Evolutionary conservation across 148 eudicot species (phyloP).

Genomic region (Chenopodium formosanum): DNA sequence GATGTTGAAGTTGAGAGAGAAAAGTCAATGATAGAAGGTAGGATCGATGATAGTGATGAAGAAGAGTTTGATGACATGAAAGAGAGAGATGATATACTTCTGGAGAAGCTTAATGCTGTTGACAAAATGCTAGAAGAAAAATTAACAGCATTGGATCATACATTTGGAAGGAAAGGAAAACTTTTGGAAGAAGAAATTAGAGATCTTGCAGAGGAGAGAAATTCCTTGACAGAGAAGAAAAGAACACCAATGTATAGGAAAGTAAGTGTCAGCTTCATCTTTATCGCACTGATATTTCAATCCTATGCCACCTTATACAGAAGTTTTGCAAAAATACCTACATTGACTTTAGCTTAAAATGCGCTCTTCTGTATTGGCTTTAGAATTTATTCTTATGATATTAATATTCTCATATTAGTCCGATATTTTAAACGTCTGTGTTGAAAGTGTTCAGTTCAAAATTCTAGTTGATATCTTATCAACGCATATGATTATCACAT

Average conservation of each 20-base stretch:
- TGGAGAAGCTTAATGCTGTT: constrained; percentile 68
- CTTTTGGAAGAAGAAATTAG: constrained; percentile 86
- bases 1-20: constrained; percentile 47
- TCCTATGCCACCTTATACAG: neutral
- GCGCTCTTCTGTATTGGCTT: neutral
- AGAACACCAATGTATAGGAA: constrained; percentile 73
- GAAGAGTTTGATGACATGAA: constrained; percentile 85
- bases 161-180: constrained; percentile 90
- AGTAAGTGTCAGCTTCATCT: constrained; percentile 48
- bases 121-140: constrained; percentile 81
- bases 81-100: constrained; percentile 75
- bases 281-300: neutral
- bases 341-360: neutral
- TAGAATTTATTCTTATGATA: neutral
- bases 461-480: neutral
- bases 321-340: neutral
- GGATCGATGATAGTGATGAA: constrained; percentile 41
- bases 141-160: constrained; percentile 73
- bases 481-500: neutral
- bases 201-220: constrained; percentile 92
- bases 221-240: constrained; percentile 75
- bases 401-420: neutral
- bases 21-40: constrained; percentile 35
- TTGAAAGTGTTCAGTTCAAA: neutral
- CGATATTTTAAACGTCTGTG: neutral